phyloP scores from a whole-genome alignment of 441 rosid species.

The Kokia cookei region DNA sequence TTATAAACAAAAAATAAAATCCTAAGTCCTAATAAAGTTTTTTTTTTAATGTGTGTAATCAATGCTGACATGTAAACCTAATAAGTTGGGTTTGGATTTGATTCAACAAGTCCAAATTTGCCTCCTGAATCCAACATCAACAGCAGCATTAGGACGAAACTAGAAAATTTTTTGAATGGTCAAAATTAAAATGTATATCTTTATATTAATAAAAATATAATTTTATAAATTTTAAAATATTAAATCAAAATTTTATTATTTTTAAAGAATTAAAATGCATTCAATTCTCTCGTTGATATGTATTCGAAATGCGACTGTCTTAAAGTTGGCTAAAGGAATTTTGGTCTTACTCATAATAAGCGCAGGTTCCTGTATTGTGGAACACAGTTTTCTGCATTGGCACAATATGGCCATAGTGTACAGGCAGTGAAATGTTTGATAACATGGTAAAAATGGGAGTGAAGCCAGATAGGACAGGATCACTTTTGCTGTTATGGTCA shows the following conservation, averaged over 20 bases:
- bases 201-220: no score
- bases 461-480: slow-evolving; percentile 33
- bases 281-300: slow-evolving; percentile 61
- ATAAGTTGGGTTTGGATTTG: neutral
- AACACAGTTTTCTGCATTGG: slow-evolving; percentile 61
- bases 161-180: no score
- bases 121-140: neutral
- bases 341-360: slow-evolving; percentile 27
- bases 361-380: slow-evolving; percentile 46
- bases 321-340: slow-evolving; percentile 32
- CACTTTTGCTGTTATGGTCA: slow-evolving; percentile 45
- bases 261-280: no score
- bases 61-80: no score
- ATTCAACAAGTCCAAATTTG: neutral
- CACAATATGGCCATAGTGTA: slow-evolving; percentile 49
- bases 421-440: slow-evolving; percentile 32
- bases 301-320: slow-evolving; percentile 53
- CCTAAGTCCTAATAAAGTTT: no score
- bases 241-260: no score
- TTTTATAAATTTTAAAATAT: no score
- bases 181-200: no score
- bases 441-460: slow-evolving; percentile 38
- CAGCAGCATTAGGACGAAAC: neutral
- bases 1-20: no score
- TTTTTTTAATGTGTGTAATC: no score